Evolutionary conservation across 1,284 basidiomycete genomes (phyloP), one percentile per base, ranked within the genome.

Genomic region (Mycena citricolor): DNA sequence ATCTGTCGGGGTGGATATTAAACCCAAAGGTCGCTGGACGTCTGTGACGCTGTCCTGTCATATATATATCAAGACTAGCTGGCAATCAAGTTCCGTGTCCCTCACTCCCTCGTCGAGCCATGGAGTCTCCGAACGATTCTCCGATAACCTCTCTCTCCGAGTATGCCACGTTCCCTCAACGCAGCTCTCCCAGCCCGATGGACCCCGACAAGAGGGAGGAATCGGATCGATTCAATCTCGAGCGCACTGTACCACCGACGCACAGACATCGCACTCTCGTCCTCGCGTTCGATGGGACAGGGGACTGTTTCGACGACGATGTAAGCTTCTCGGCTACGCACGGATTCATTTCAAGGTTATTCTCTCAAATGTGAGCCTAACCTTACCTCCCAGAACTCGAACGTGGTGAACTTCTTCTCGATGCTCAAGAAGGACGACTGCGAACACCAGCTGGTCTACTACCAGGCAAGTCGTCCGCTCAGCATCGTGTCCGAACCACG

Each of bases 201-300:
- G n/a, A n/a, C n/a, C n/a, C n/a, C n/a, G n/a, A n/a, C n/a, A n/a
- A n/a, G n/a, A n/a, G n/a, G n/a, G n/a, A n/a, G n/a, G n/a, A n/a
- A n/a, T n/a, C n/a, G n/a, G n/a, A n/a, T n/a, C n/a, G n/a, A n/a
- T 23, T 23, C 20, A n/a, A 39, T 28, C 36, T 36, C 28, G 52
- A 64, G 11, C 61, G 61, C 2, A 59, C 63, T 12, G 55, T 69
- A 28, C 68, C 69, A 7, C 63, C 65, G 0, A 57, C 36, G 3
- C 59, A 64, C 37, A 45, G 46, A 21, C 57, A 55, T 36, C 59
- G 73, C 11, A 75, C 71, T 0, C 58, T 78, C 13, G 66, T 79
- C 1, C 64, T 79, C 4, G 78, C 75, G 57, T 79, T 79, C 50
- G 77, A 79, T 45, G 77, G 77, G 13, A 79, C 77, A 4, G 74